A percentile compares a stretch with the other conserved stretches of the same genome.
phyloP scores from a whole-genome alignment of 129 eudicot genomes.

The Logfia minima region DNA sequence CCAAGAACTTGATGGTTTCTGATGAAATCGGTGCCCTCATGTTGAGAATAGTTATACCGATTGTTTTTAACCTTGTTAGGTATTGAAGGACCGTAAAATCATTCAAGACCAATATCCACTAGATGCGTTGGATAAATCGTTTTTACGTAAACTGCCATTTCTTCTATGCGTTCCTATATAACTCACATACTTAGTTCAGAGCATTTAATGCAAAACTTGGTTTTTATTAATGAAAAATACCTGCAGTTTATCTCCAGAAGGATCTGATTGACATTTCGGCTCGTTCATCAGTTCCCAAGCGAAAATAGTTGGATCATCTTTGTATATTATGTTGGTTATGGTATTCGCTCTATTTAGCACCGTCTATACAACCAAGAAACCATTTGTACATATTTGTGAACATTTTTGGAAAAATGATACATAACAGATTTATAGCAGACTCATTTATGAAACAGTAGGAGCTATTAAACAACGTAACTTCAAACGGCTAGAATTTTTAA shows the following conservation, averaged over 20 bases:
- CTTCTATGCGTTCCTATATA: slow-evolving; percentile 79
- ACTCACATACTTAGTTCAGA: neutral
- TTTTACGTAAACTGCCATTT: slow-evolving; percentile 87
- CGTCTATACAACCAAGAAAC: slow-evolving; percentile 7
- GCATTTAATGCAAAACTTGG: neutral
- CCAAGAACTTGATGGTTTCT: slow-evolving; percentile 92
- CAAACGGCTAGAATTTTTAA: no score
- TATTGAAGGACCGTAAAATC: slow-evolving; percentile 86
- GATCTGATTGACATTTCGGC: neutral
- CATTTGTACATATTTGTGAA: neutral
- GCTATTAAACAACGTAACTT: no score
- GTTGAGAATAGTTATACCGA: slow-evolving; percentile 73
- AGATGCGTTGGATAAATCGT: slow-evolving; percentile 88
- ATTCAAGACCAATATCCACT: slow-evolving; percentile 89
- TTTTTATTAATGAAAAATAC: slow-evolving; percentile 32
- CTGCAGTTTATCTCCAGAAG: slow-evolving; percentile 38
- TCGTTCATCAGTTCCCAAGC: slow-evolving; percentile 7
- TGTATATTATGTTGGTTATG: neutral
- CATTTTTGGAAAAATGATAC: neutral
- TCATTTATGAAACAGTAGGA: neutral
- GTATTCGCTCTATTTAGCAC: slow-evolving; percentile 31
- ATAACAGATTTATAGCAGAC: neutral
- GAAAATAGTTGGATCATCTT: slow-evolving; percentile 4
- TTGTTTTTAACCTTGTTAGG: slow-evolving; percentile 65
- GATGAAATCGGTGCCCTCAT: slow-evolving; percentile 94